These are phyloP conservation scores for Gossypium aridum DNA, from an alignment of 441 rosid genomes.

Conservation along the genomic window DNA sequence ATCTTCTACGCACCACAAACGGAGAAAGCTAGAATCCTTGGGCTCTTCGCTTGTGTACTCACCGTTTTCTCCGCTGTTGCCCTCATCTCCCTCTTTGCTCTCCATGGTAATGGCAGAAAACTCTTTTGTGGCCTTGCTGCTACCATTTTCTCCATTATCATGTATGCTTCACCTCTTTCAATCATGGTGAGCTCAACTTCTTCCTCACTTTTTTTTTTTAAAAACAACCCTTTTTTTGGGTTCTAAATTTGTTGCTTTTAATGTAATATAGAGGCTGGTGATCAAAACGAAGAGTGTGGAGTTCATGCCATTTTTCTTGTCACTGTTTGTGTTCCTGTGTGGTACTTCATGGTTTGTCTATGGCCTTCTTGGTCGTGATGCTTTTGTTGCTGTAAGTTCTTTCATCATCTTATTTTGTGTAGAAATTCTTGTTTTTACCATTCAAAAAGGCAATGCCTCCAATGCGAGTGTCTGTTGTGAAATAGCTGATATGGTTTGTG, in stretches of 20 bases:
- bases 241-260: not conserved
- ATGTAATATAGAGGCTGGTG: slow-evolving; percentile 63
- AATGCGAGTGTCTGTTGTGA: not conserved
- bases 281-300: slow-evolving; percentile 88
- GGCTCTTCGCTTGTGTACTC: slow-evolving; percentile 46
- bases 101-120: slow-evolving; percentile 59
- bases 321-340: slow-evolving; percentile 79
- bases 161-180: slow-evolving; percentile 94
- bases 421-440: not conserved
- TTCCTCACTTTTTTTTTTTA: not conserved
- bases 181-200: slow-evolving; percentile 54
- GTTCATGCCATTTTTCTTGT: slow-evolving; percentile 90
- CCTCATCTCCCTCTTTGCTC: slow-evolving; percentile 55
- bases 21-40: slow-evolving; percentile 64
- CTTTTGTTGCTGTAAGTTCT: slow-evolving; percentile 71
- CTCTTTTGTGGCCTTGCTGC: slow-evolving; percentile 77
- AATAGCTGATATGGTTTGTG: not conserved
- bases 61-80: slow-evolving; percentile 48
- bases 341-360: slow-evolving; percentile 92
- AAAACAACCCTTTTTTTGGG: not conserved
- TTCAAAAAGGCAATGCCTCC: not conserved
- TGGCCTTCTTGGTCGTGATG: slow-evolving; percentile 80
- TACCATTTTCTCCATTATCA: slow-evolving; percentile 76
- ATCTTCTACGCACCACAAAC: slow-evolving; percentile 55
- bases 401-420: too few relatives aligned